These are phyloP conservation scores for Xylaria castorea DNA, from an alignment of 495 filamentous ascomycete species.

Conservation along the genomic window DNA sequence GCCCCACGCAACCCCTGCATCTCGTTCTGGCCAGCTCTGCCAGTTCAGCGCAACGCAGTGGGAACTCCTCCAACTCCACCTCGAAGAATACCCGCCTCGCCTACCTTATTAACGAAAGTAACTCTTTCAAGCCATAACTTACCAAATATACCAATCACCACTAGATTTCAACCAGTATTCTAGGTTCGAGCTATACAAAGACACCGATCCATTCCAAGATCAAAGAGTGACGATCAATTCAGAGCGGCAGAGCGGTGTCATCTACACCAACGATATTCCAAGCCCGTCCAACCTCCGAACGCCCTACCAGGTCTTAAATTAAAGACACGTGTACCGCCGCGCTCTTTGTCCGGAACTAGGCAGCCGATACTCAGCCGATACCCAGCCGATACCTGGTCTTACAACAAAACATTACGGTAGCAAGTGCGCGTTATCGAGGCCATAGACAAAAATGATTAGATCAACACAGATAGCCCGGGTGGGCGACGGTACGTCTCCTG, in stretches of 20 bases:
- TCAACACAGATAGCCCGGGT: slow-evolving; percentile 94
- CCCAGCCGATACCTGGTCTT: slow-evolving; percentile 49
- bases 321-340: slow-evolving; percentile 22
- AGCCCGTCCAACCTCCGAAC: background rate
- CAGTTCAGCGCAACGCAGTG: background rate
- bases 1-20: slow-evolving; percentile 12
- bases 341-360: background rate
- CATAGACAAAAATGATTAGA: slow-evolving; percentile 73
- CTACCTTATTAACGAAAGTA: background rate
- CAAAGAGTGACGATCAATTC: background rate
- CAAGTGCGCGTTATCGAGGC: background rate
- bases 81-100: background rate
- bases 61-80: slow-evolving; percentile 9
- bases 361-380: slow-evolving; percentile 77
- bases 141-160: background rate
- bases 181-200: background rate
- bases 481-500: slow-evolving; percentile 69
- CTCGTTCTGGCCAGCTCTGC: background rate
- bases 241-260: background rate
- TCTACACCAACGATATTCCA: background rate
- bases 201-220: background rate
- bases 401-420: background rate
- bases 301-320: slow-evolving; percentile 2
- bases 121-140: slow-evolving; percentile 1
- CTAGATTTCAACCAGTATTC: background rate